Evolutionary conservation across 805 yeast species (phyloP).

Genomic region (Dipodascus geniculatus): DNA sequence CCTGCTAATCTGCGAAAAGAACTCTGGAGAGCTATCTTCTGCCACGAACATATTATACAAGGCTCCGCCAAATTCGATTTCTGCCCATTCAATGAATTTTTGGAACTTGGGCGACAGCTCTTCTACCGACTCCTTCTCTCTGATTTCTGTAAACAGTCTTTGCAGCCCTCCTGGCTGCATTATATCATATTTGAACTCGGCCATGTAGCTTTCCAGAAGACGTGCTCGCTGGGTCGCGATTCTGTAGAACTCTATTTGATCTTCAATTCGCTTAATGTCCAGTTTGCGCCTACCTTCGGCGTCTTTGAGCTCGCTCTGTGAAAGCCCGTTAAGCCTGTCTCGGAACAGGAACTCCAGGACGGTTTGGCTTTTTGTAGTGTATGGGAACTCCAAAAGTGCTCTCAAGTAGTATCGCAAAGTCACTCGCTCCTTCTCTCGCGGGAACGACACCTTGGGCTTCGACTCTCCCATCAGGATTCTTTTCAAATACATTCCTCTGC

Average conservation of each 20-base stretch:
- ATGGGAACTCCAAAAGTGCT: slow-evolving; percentile 39
- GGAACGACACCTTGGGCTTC: neutral
- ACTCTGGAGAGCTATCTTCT: slow-evolving; percentile 68
- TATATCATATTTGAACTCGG: slow-evolving; percentile 44
- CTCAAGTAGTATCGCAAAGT: slow-evolving; percentile 65
- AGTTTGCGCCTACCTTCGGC: slow-evolving; percentile 43
- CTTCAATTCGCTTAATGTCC: slow-evolving; percentile 49
- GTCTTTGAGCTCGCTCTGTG: slow-evolving; percentile 40
- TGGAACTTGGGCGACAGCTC: slow-evolving; percentile 56
- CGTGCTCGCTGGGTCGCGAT: slow-evolving; percentile 49
- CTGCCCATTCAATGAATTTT: slow-evolving; percentile 69
- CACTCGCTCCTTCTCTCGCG: slow-evolving; percentile 64
- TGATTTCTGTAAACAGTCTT: slow-evolving; percentile 55
- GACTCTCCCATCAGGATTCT: slow-evolving; percentile 27
- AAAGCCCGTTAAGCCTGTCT: slow-evolving; percentile 28
- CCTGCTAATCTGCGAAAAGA: slow-evolving; percentile 56
- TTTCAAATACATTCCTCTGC: slow-evolving; percentile 9
- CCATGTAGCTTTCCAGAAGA: slow-evolving; percentile 43
- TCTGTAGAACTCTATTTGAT: slow-evolving; percentile 62
- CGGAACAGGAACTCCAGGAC: slow-evolving; percentile 43
- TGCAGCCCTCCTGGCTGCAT: slow-evolving; percentile 45
- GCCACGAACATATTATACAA: slow-evolving; percentile 72
- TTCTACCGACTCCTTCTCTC: slow-evolving; percentile 36
- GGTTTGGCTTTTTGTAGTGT: slow-evolving; percentile 40
- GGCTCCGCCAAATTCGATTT: slow-evolving; percentile 75